Percentiles rank a stretch among this genome's conserved stretches.
These are phyloP conservation scores for Pascua sp. DNA, from an alignment of 1,284 basidiomycete species.

Conservation along the genomic window DNA sequence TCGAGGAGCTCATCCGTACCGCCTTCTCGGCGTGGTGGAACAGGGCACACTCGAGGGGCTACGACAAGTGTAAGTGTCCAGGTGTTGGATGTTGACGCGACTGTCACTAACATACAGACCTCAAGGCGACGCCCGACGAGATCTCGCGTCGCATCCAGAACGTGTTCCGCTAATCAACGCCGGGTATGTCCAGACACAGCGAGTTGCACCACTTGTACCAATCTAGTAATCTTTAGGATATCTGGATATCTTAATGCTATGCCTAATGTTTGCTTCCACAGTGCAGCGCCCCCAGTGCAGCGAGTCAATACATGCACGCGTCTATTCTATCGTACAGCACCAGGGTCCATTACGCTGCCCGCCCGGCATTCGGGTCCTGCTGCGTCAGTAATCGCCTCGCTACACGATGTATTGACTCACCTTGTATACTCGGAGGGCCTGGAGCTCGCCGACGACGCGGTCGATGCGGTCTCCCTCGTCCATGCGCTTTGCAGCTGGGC, in stretches of 20 bases:
- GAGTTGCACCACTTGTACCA: background rate
- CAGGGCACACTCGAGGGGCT: slow-evolving; percentile 30
- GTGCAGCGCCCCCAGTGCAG: no score
- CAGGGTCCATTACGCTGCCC: slow-evolving; percentile 31
- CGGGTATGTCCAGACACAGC: background rate
- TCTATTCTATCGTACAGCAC: background rate
- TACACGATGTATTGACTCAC: slow-evolving; percentile 19
- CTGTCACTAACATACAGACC: slow-evolving; percentile 25
- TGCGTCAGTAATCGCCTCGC: background rate
- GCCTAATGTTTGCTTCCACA: background rate
- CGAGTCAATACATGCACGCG: background rate
- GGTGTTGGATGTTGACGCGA: background rate
- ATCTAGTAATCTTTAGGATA: slow-evolving; percentile 1
- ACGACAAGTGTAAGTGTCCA: slow-evolving; percentile 41
- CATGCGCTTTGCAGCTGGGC: slow-evolving; percentile 4
- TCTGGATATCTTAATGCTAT: background rate
- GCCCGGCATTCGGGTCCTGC: slow-evolving; percentile 41
- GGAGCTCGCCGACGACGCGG: slow-evolving; percentile 45
- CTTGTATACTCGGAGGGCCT: slow-evolving; percentile 47
- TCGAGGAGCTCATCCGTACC: slow-evolving; percentile 32
- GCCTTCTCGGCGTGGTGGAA: slow-evolving; percentile 33
- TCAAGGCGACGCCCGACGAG: slow-evolving; percentile 39
- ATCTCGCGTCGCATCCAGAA: slow-evolving; percentile 29
- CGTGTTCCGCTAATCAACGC: slow-evolving; percentile 31
- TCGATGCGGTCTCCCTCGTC: slow-evolving; percentile 33